Percentiles rank a stretch among this genome's conserved stretches.
phyloP scores from a whole-genome alignment of 345 rosid genomes.

The Euphorbia lathyris region DNA sequence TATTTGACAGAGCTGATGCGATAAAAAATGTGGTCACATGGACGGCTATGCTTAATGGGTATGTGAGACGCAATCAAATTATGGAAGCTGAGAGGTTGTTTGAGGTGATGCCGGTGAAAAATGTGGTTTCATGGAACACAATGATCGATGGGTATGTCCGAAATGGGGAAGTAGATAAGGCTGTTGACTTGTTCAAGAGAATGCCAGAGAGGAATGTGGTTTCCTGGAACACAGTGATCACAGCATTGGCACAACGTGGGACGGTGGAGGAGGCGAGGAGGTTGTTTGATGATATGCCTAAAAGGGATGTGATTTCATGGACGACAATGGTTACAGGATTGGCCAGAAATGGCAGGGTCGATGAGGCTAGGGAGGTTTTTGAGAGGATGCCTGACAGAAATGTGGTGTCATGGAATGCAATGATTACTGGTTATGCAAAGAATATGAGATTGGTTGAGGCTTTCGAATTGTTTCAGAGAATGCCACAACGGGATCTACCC shows the following conservation, averaged over 20 bases:
- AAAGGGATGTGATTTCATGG: conserved; percentile 71
- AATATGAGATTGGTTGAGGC: conserved; percentile 55
- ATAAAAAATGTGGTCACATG: conserved; percentile 68
- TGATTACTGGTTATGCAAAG: conserved; percentile 70
- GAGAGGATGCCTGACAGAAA: conserved; percentile 61
- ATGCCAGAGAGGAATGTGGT: conserved; percentile 66
- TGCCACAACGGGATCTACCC: conserved; percentile 57
- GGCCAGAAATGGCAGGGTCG: conserved; percentile 52
- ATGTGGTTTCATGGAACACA: conserved; percentile 70
- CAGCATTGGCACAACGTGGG: conserved; percentile 49
- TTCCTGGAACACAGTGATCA: conserved; percentile 57
- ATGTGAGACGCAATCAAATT: conserved; percentile 42
- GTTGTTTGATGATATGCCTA: conserved; percentile 51
- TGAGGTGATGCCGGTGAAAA: conserved; percentile 55
- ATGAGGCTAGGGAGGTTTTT: conserved; percentile 58
- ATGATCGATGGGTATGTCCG: conserved; percentile 64
- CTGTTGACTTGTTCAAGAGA: conserved; percentile 43
- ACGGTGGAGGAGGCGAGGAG: conserved; percentile 54
- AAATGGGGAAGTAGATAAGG: conserved; percentile 42
- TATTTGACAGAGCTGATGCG: conserved; percentile 54
- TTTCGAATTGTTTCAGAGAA: conserved; percentile 45
- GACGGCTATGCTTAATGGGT: conserved; percentile 70
- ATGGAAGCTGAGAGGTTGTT: conserved; percentile 60
- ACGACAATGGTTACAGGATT: conserved; percentile 59
- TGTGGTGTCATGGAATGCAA: conserved; percentile 67